A percentile compares a stretch with the other conserved stretches of the same genome.
phyloP scores from a whole-genome alignment of 2,329 filamentous ascomycete genomes.

The Chrysosporium keratinophilum region DNA sequence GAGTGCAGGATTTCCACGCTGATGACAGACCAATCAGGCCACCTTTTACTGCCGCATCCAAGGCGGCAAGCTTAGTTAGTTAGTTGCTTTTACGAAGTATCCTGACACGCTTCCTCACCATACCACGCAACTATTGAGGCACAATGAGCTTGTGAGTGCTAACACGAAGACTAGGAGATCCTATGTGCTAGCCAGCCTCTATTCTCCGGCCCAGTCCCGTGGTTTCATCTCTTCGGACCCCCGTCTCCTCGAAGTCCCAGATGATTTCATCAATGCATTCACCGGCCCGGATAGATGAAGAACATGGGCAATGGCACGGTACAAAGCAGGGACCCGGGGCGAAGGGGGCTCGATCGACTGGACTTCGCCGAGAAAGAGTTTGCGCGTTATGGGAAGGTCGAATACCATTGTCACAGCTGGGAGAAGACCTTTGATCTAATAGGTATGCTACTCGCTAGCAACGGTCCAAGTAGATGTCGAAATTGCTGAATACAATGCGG shows the following conservation, averaged over 20 bases:
- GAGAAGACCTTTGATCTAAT: conserved; percentile 19
- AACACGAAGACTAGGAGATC: too few relatives aligned
- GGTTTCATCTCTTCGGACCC: conserved; percentile 5
- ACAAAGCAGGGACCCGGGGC: neutral
- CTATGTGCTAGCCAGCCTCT: too few relatives aligned
- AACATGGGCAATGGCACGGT: conserved; percentile 9
- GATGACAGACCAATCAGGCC: too few relatives aligned
- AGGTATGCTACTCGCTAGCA: conserved; percentile 18
- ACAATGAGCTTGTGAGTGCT: too few relatives aligned
- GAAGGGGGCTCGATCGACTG: conserved; percentile 21
- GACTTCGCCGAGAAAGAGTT: conserved; percentile 21
- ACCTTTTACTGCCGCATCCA: too few relatives aligned
- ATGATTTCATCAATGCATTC: conserved; percentile 26
- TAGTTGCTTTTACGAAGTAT: too few relatives aligned
- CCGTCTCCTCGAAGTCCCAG: conserved; percentile 16
- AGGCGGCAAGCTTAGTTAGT: too few relatives aligned
- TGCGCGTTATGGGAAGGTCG: conserved; percentile 20
- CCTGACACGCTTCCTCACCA: too few relatives aligned
- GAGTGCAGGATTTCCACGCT: too few relatives aligned
- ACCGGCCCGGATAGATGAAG: conserved; percentile 21
- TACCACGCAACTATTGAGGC: too few relatives aligned
- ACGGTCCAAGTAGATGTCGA: conserved; percentile 25
- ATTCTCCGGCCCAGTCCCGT: conserved; percentile 12
- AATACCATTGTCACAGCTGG: neutral
- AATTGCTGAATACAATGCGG: conserved; percentile 12